phyloP scores from a whole-genome alignment of 202 grass and related monocot species.

The Panicum hallii region DNA sequence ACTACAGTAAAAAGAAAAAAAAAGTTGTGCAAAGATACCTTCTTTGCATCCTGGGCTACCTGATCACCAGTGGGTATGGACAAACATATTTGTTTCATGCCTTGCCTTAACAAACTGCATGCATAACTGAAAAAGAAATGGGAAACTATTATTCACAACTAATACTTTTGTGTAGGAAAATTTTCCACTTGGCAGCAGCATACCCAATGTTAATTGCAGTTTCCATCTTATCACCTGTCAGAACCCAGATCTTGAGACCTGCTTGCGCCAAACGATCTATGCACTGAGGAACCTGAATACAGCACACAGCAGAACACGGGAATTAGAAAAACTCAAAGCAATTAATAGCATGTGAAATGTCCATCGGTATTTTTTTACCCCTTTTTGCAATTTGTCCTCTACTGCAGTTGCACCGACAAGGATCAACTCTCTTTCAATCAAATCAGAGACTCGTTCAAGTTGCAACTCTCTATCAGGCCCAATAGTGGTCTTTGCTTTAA shows the following conservation, averaged over 20 bases:
- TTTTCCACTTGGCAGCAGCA: constrained; percentile 32
- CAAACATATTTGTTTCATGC: constrained; percentile 88
- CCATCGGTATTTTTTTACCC: constrained; percentile 51
- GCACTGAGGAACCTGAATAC: constrained; percentile 89
- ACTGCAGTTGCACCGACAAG: constrained; percentile 96
- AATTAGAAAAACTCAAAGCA: constrained; percentile 42
- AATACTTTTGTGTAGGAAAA: constrained; percentile 15
- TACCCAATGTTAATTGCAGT: constrained; percentile 99
- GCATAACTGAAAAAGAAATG: constrained; percentile 76
- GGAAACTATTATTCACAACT: constrained; percentile 21
- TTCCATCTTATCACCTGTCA: constrained; percentile 99
- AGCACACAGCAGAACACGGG: constrained; percentile 37
- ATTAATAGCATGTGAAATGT: constrained; percentile 23
- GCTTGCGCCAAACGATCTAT: constrained; percentile 98
- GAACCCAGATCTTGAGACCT: constrained; percentile 99
- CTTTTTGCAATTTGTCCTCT: constrained; percentile 96
- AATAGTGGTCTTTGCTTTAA: constrained; percentile 89
- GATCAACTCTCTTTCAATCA: constrained; percentile 93
- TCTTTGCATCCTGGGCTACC: constrained; percentile 73
- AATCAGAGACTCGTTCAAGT: constrained; percentile 81
- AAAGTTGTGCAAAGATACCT: constrained; percentile 58
- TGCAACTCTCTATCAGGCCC: constrained; percentile 88
- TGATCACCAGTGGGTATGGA: constrained; percentile 65
- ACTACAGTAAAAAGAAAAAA: constrained; percentile 41
- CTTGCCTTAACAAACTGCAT: constrained; percentile 97